A percentile compares a stretch with the other conserved stretches of the same genome.
These are phyloP conservation scores for Cornus kousa DNA, from an alignment of 148 eudicot species.

Conservation along the genomic window DNA sequence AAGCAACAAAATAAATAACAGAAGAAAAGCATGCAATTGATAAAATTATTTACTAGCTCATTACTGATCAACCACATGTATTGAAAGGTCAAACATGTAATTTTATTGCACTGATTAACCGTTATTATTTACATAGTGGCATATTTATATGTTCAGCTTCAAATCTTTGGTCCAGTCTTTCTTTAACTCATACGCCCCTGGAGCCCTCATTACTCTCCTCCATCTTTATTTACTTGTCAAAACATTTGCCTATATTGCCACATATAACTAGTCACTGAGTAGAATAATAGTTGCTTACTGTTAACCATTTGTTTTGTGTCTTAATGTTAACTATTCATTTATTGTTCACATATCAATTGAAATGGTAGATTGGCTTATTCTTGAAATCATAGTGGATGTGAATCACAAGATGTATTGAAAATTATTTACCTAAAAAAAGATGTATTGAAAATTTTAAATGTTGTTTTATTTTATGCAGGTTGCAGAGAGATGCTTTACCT, in stretches of 20 bases:
- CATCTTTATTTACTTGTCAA: background rate
- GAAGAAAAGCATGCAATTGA: background rate
- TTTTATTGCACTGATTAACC: background rate
- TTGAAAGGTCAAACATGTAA: background rate
- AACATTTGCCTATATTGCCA: background rate
- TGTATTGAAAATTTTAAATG: background rate
- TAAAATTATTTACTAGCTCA: background rate
- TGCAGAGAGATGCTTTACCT: slow-evolving; percentile 95
- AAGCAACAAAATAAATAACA: background rate
- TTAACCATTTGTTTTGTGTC: background rate
- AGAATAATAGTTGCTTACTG: background rate
- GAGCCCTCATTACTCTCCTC: background rate
- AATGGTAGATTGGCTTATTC: slow-evolving; percentile 4
- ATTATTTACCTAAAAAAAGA: background rate
- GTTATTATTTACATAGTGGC: background rate
- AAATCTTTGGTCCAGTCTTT: background rate
- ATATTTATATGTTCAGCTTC: background rate
- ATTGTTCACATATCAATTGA: background rate
- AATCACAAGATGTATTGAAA: background rate
- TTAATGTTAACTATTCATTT: too few relatives aligned
- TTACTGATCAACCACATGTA: background rate
- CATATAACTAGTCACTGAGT: background rate
- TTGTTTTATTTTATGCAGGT: slow-evolving; percentile 38
- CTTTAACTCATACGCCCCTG: background rate
- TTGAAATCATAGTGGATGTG: background rate